phyloP scores from a whole-genome alignment of 352 stramenopile genomes.

The Globisporangium cystogenes region DNA sequence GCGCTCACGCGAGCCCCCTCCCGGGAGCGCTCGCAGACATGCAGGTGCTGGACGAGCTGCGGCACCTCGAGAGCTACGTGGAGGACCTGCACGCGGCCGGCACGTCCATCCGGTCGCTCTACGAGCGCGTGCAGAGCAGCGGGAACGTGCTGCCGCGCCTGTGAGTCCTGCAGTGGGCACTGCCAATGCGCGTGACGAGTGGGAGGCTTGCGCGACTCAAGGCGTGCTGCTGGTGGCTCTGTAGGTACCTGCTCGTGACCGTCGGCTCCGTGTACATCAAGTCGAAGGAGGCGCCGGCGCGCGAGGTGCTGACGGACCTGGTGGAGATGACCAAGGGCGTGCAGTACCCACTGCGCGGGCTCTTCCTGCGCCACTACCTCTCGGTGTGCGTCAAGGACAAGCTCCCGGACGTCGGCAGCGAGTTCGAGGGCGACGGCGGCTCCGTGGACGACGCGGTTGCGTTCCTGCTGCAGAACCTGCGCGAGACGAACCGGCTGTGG shows the following conservation, averaged over 20 bases:
- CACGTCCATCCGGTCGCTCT: conserved; percentile 90
- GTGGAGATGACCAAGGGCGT: conserved; percentile 98
- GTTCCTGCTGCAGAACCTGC: conserved; percentile 97
- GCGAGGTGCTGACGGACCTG: conserved; percentile 96
- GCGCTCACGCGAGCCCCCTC: not conserved
- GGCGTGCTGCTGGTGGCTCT: not conserved
- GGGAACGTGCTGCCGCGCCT: conserved; percentile 95
- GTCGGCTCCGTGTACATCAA: conserved; percentile 96
- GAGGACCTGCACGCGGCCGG: conserved; percentile 69
- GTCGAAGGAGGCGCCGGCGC: conserved; percentile 53
- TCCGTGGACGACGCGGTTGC: conserved; percentile 88
- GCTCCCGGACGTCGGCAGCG: conserved; percentile 84
- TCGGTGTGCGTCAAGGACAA: conserved; percentile 90
- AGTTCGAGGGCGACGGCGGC: conserved; percentile 71
- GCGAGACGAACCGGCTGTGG: conserved; percentile 98
- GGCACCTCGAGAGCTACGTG: conserved; percentile 94
- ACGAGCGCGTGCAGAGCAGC: conserved; percentile 94
- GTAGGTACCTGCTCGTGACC: conserved; percentile 93
- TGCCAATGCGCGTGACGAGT: no score
- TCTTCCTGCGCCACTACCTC: conserved; percentile 99
- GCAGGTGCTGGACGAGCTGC: conserved; percentile 91
- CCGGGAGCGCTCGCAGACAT: conserved; percentile 67
- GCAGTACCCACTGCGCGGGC: conserved; percentile 96
- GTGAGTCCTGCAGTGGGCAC: no score
- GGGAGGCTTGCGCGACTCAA: no score